Percentiles rank a stretch among this genome's conserved stretches.
Conservation (phyloP, 2,329 filamentous ascomycete genomes). For the Cercospora sp. region DNA sequence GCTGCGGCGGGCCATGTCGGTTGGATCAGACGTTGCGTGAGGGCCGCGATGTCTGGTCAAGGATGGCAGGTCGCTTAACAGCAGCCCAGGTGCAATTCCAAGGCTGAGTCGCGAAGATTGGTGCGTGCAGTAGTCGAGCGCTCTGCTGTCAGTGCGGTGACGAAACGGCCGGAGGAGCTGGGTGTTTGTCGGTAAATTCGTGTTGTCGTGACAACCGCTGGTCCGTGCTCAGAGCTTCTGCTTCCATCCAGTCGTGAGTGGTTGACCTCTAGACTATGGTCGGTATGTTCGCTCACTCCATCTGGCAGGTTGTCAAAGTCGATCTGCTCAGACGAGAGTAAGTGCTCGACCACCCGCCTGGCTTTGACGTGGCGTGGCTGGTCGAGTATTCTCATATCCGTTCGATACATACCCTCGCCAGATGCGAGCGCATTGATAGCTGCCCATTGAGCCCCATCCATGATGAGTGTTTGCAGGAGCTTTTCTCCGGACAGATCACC, state of each 20-base stretch:
- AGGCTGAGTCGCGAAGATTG: constrained; percentile 7
- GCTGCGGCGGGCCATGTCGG: constrained; percentile 37
- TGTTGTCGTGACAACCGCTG: background rate
- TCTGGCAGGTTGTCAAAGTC: too few species aligned
- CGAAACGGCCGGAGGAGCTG: background rate
- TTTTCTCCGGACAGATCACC: too few species aligned
- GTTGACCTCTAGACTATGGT: too few species aligned
- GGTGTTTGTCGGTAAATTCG: background rate
- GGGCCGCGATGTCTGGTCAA: background rate
- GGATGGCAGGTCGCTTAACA: constrained; percentile 10
- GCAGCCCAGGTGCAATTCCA: background rate
- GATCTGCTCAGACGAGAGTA: too few species aligned
- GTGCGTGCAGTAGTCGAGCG: constrained; percentile 6
- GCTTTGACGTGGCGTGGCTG: too few species aligned
- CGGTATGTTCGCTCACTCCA: too few species aligned
- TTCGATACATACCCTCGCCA: too few species aligned
- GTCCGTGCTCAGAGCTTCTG: background rate
- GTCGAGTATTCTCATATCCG: too few species aligned
- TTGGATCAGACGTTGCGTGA: background rate
- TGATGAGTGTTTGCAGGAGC: too few species aligned
- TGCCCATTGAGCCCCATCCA: too few species aligned
- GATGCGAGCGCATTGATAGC: too few species aligned
- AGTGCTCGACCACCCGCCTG: too few species aligned
- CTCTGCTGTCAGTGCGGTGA: background rate
- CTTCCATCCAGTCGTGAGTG: background rate